A percentile compares a stretch with the other conserved stretches of the same genome.
phyloP scores from a whole-genome alignment of 2,329 filamentous ascomycete species.

The Colletotrichum lupini region DNA sequence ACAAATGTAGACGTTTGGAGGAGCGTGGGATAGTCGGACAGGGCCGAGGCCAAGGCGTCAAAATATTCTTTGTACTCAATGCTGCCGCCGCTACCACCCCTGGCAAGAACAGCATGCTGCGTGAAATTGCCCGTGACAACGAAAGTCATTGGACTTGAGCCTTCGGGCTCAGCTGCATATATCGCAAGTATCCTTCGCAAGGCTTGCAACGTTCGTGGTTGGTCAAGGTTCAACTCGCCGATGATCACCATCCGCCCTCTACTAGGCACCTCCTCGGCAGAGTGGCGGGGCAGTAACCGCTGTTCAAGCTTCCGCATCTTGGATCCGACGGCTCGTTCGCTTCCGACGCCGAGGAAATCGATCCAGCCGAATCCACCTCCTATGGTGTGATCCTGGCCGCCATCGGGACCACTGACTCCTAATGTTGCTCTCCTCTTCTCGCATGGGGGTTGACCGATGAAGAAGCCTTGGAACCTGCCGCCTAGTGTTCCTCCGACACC shows the following conservation, averaged over 20 bases:
- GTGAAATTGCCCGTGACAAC: slow-evolving; percentile 89
- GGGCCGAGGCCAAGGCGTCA: slow-evolving; percentile 83
- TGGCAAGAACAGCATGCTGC: slow-evolving; percentile 71
- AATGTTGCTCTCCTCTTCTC: slow-evolving; percentile 85
- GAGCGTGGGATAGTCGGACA: slow-evolving; percentile 85
- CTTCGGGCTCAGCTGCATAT: slow-evolving; percentile 75
- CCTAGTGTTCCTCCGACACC: slow-evolving; percentile 92
- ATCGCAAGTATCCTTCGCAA: slow-evolving; percentile 80
- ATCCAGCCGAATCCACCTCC: slow-evolving; percentile 95
- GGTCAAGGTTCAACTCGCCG: slow-evolving; percentile 88
- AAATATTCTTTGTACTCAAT: slow-evolving; percentile 98
- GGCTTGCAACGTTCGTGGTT: slow-evolving; percentile 83
- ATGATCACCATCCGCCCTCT: slow-evolving; percentile 77
- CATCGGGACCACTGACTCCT: slow-evolving; percentile 72
- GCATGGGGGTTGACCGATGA: slow-evolving; percentile 90
- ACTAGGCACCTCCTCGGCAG: slow-evolving; percentile 47
- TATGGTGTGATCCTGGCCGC: slow-evolving; percentile 69
- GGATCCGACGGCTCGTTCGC: slow-evolving; percentile 83
- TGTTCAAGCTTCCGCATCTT: slow-evolving; percentile 86
- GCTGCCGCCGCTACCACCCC: slow-evolving; percentile 79
- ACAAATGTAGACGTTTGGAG: slow-evolving; percentile 85
- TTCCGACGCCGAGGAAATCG: slow-evolving; percentile 92
- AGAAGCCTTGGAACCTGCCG: slow-evolving; percentile 91
- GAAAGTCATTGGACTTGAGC: slow-evolving; percentile 79
- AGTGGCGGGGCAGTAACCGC: slow-evolving; percentile 65